Conservation (phyloP, 805 yeast species). For the baker's yeast (Saccharomyces cerevisiae) region DNA sequence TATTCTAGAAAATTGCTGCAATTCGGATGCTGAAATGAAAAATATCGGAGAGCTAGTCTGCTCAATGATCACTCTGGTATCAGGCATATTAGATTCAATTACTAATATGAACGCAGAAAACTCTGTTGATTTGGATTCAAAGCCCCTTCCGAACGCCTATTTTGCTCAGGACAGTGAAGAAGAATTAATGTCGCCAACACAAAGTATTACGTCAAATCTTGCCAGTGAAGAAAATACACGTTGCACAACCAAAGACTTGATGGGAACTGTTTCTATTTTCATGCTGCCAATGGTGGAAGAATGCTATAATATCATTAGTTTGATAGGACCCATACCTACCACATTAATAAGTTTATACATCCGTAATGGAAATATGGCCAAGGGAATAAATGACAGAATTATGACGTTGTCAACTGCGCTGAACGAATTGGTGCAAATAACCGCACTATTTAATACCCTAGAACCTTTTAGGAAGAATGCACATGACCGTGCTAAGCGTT, state of each 20-base stretch:
- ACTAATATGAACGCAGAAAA: not conserved
- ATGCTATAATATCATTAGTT: not conserved
- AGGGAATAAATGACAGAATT: not conserved
- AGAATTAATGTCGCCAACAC: not conserved
- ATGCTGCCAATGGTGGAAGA: not conserved
- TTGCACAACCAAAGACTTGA: not conserved
- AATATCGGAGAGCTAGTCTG: not conserved
- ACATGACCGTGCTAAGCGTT: not conserved
- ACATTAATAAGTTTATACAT: not conserved
- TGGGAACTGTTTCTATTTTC: not conserved
- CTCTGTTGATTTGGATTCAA: not conserved
- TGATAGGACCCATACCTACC: not conserved
- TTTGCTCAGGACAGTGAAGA: not conserved
- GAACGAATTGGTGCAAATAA: not conserved
- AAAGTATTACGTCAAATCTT: not conserved
- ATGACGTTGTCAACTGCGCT: not conserved
- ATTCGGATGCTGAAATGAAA: not conserved
- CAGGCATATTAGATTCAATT: not conserved
- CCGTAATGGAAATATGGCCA: not conserved
- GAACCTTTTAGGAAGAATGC: not conserved
- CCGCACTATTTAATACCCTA: not conserved
- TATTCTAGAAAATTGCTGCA: not conserved
- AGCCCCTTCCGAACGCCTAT: not conserved
- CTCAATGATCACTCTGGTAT: not conserved
- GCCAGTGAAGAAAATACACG: not conserved